Evolutionary conservation across 2,329 filamentous ascomycete genomes (phyloP).

Genomic region (Colletotrichum sidae): DNA sequence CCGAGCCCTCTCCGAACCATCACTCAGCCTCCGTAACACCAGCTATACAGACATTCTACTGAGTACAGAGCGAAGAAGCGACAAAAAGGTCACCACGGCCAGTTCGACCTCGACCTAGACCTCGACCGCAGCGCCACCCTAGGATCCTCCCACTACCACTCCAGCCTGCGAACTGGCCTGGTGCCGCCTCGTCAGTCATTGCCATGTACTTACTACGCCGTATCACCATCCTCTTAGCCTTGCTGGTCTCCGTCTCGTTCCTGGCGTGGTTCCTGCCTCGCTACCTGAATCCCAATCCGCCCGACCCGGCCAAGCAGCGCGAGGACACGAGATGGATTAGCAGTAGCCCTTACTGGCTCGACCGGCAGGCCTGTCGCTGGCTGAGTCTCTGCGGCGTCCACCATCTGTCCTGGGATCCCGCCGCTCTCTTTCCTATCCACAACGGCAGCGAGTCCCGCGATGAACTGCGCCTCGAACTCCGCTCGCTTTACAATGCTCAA

Average conservation of each 20-base stretch:
- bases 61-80: slow-evolving; percentile 1
- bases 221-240: slow-evolving; percentile 51
- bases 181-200: slow-evolving; percentile 21
- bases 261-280: slow-evolving; percentile 63
- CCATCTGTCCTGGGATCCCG: slow-evolving; percentile 74
- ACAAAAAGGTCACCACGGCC: slow-evolving; percentile 11
- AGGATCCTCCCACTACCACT: background rate
- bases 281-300: slow-evolving; percentile 72
- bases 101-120: background rate
- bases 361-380: slow-evolving; percentile 83
- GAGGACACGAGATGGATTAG: slow-evolving; percentile 77
- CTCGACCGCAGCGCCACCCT: background rate
- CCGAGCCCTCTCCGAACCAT: slow-evolving; percentile 33
- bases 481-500: slow-evolving; percentile 41
- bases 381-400: slow-evolving; percentile 82
- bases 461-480: slow-evolving; percentile 49
- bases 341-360: slow-evolving; percentile 78
- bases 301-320: slow-evolving; percentile 68
- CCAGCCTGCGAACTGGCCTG: slow-evolving; percentile 23
- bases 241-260: slow-evolving; percentile 60
- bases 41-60: background rate
- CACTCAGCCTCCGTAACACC: slow-evolving; percentile 32
- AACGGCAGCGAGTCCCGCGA: slow-evolving; percentile 39
- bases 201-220: slow-evolving; percentile 63
- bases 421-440: slow-evolving; percentile 46